Base-by-base conservation (phyloP, 108 stramenopile species). In the Fragilaria crotonensis region DNA sequence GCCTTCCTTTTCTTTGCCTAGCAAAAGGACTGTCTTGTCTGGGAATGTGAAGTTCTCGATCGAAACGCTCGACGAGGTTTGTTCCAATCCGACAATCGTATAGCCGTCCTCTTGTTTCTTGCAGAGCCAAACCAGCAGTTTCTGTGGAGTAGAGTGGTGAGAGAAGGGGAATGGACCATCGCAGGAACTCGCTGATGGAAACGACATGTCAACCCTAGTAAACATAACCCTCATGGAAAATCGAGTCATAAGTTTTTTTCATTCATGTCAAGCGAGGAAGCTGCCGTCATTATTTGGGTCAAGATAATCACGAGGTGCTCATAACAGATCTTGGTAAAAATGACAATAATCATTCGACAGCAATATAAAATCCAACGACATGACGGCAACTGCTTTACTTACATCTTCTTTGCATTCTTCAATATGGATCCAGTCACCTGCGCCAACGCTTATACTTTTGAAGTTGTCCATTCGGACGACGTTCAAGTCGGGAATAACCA, bases 1-100 rank as follows among this genome's bases (percentile, higher is more conserved):
- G 2, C 95, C 97, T 53, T 93, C 92, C 49, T 96, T 94, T 63
- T 98, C 97, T 57, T 89, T 87, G 7, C 97, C 97, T 14, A 98
- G 57, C 20, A 98, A 62, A 28, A 98, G 51, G 25, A 93, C 79
- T 9, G 75, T 86, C 22, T 80, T 79, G 31, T 52, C 51, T 25
- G 84, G 92, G 60, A 95, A 92, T 5, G 52, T 29, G 45, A 80
- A 70, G 3, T 72, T 59, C 4, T 71, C 66, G n/a, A 90, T 58
- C 11, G 80, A 77, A 33, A 76, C 58, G 45, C 83, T 87, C 3
- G 88, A 84, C 14, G 86, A 79, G 17, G 92, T 90, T 57, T 96
- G 95, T 56, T 96, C 95, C 21, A 96, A 45, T 4, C 87, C 95
- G n/a, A 96, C 73, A 50, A 96, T 83, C 27, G 64, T 67, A 54